A percentile compares a stretch with the other conserved stretches of the same genome.
phyloP scores from a whole-genome alignment of 2,329 filamentous ascomycete species.

The Malbranchea cinnamomea region DNA sequence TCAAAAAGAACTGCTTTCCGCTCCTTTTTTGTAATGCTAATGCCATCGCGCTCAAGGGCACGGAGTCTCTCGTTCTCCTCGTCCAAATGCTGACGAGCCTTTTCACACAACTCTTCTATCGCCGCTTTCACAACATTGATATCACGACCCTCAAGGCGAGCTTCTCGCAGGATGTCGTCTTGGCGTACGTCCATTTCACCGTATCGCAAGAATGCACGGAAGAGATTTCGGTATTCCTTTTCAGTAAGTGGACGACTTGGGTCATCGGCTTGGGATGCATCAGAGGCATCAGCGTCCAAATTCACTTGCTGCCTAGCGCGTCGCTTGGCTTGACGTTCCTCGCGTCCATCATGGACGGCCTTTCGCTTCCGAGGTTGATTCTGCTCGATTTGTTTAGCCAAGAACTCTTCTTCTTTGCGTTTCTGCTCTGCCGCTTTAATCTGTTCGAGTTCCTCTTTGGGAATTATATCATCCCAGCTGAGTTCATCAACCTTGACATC shows the following conservation, averaged over 20 bases:
- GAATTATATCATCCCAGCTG: constrained; percentile 97
- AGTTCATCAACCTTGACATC: constrained; percentile 90
- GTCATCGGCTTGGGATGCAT: constrained; percentile 50
- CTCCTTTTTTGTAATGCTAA: constrained; percentile 85
- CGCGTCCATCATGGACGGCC: constrained; percentile 35
- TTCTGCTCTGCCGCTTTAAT: constrained; percentile 83
- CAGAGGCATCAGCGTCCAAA: constrained; percentile 55
- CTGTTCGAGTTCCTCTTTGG: constrained; percentile 74
- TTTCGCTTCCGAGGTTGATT: constrained; percentile 66
- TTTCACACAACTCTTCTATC: constrained; percentile 64
- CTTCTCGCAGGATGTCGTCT: constrained; percentile 76
- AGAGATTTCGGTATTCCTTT: constrained; percentile 83
- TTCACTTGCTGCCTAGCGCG: constrained; percentile 49
- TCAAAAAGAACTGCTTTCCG: constrained; percentile 95
- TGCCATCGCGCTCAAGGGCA: constrained; percentile 56
- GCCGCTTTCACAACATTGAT: constrained; percentile 61
- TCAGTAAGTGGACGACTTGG: constrained; percentile 81
- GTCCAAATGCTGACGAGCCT: constrained; percentile 52
- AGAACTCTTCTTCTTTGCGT: constrained; percentile 66
- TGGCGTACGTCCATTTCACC: constrained; percentile 79
- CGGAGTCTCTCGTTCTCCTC: constrained; percentile 53
- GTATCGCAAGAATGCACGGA: constrained; percentile 79
- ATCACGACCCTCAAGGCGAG: constrained; percentile 71
- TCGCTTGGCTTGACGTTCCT: constrained; percentile 56
- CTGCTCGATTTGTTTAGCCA: constrained; percentile 68